Percentiles rank a stretch among this genome's conserved stretches.
Evolutionary conservation across 352 stramenopile genomes (phyloP).

Genomic region (Globisporangium acanthophoron): DNA sequence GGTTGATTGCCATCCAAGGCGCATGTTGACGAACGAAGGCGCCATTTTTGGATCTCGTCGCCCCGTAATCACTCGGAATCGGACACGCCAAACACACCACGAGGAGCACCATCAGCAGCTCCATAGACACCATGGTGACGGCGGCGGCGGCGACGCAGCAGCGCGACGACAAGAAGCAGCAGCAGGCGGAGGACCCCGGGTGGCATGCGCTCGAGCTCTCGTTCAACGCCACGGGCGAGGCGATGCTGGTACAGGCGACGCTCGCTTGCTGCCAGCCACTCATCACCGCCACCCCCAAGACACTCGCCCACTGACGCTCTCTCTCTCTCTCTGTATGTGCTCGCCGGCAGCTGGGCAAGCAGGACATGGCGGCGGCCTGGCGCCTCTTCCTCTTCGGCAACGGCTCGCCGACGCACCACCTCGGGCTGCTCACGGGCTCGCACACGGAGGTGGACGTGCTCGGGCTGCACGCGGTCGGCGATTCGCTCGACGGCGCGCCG

Average conservation of each 20-base stretch:
- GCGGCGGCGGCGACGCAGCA: no score
- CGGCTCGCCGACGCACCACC: conserved; percentile 74
- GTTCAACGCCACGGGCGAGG: conserved; percentile 10
- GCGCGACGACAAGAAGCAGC: no score
- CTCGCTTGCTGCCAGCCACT: no score
- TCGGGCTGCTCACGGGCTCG: conserved; percentile 69
- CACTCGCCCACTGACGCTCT: background rate
- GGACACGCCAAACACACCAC: no score
- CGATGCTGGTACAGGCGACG: conserved; percentile 6
- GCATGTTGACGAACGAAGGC: no score
- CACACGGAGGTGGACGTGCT: conserved; percentile 79
- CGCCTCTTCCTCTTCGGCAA: conserved; percentile 80
- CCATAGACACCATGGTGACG: background rate
- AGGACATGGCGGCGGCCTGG: conserved; percentile 68
- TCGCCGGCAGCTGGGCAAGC: conserved; percentile 33
- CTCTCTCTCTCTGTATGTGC: background rate
- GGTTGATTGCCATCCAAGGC: no score
- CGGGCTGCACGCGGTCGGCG: conserved; percentile 44
- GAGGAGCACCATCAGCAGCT: background rate
- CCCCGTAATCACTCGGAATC: no score
- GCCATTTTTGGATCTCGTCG: no score
- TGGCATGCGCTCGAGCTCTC: conserved; percentile 14
- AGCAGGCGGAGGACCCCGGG: conserved; percentile 3
- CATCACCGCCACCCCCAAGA: no score
- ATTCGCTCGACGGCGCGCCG: conserved; percentile 32